These are phyloP conservation scores for Metarhizium anisopliae DNA, from an alignment of 2,329 filamentous ascomycete species.

Conservation along the genomic window DNA sequence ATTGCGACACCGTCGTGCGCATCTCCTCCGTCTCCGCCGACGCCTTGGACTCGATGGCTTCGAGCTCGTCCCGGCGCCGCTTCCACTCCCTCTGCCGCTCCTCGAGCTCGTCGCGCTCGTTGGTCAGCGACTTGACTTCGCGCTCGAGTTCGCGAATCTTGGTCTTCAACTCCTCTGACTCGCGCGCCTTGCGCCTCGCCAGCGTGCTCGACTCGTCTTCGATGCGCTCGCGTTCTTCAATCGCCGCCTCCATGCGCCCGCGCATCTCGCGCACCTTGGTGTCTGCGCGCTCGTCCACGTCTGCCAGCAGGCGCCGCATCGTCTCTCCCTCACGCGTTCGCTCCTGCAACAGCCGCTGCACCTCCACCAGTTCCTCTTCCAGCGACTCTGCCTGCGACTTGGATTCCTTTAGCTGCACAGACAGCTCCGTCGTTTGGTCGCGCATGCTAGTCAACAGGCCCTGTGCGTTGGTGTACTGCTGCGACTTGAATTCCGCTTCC, in stretches of 20 bases:
- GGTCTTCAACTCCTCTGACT: conserved; percentile 76
- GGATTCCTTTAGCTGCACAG: conserved; percentile 84
- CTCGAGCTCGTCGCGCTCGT: conserved; percentile 73
- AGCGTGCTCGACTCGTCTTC: conserved; percentile 82
- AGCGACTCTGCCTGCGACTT: conserved; percentile 73
- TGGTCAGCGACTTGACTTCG: conserved; percentile 58
- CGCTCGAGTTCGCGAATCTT: conserved; percentile 76
- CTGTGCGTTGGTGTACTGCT: conserved; percentile 79
- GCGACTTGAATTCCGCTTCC: conserved; percentile 74
- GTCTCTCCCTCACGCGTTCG: conserved; percentile 88
- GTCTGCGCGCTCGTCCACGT: conserved; percentile 78
- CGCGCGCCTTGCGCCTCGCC: conserved; percentile 66
- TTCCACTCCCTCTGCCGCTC: conserved; percentile 66
- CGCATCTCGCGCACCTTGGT: conserved; percentile 80
- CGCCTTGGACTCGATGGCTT: conserved; percentile 59
- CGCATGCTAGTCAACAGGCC: conserved; percentile 85
- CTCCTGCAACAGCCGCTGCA: conserved; percentile 77
- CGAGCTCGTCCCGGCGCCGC: conserved; percentile 64
- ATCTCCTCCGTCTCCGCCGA: conserved; percentile 68
- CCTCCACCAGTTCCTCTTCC: conserved; percentile 86
- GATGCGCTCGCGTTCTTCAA: conserved; percentile 88
- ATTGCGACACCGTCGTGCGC: conserved; percentile 63
- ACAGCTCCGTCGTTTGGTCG: conserved; percentile 81
- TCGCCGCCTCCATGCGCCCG: conserved; percentile 74
- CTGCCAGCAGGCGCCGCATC: conserved; percentile 80